Conservation (phyloP, 1,284 basidiomycete species). For the Ceratobasidium theobromae region DNA sequence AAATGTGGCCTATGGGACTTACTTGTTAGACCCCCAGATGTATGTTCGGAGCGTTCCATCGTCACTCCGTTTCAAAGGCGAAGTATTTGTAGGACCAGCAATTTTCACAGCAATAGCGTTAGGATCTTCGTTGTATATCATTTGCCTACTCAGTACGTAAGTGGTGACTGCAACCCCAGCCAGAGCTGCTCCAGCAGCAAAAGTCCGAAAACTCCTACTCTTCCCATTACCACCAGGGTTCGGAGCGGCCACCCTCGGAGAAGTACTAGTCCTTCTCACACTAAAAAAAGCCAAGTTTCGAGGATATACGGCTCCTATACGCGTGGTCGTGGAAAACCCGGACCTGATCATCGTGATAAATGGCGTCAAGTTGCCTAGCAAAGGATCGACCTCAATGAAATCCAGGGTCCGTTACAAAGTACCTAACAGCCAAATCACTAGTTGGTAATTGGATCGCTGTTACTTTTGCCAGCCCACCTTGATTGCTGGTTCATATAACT, state of each 20-base stretch:
- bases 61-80: conserved; percentile 19
- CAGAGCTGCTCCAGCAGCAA: conserved; percentile 19
- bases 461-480: conserved; percentile 10
- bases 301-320: not conserved
- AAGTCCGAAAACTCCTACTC: not conserved
- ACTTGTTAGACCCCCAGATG: conserved; percentile 64
- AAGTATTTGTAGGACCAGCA: not conserved
- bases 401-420: conserved; percentile 13
- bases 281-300: not conserved
- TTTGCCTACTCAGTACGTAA: no score
- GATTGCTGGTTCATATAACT: no score
- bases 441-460: conserved; percentile 24
- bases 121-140: conserved; percentile 5
- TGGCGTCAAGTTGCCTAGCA: conserved; percentile 7
- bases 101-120: not conserved
- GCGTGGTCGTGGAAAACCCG: not conserved
- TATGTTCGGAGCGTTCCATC: conserved; percentile 45
- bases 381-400: not conserved
- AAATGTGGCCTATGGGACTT: conserved; percentile 34
- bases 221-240: not conserved
- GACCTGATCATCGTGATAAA: conserved; percentile 18
- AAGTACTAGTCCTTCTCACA: not conserved
- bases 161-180: no score
- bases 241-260: not conserved
- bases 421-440: conserved; percentile 20